Evolutionary conservation across 768 basidiomycete genomes (phyloP).

Genomic region (Sarcodon sp.): DNA sequence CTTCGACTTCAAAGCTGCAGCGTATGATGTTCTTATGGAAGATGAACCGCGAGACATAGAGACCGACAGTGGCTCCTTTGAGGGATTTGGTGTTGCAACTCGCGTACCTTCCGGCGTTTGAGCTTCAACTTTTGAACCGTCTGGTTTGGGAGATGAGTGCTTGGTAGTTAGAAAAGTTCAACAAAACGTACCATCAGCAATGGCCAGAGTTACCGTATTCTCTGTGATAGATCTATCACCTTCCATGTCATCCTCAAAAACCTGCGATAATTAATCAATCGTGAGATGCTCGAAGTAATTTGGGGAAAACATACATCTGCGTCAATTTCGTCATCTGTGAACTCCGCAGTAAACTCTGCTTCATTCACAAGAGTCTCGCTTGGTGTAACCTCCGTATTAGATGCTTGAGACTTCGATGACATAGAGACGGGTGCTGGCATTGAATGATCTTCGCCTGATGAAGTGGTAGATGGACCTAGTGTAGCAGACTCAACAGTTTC

Average conservation of each 20-base stretch:
- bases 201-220: constrained; percentile 76
- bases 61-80: constrained; percentile 25
- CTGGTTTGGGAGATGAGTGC: constrained; percentile 19
- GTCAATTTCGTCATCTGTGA: constrained; percentile 79
- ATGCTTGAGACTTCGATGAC: constrained; percentile 14
- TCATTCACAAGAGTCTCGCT: constrained; percentile 45
- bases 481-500: constrained; percentile 6
- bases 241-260: constrained; percentile 82
- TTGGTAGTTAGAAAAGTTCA: not conserved
- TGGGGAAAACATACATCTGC: constrained; percentile 37
- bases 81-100: constrained; percentile 72
- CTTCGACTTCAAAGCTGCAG: constrained; percentile 85
- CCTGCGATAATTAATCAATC: constrained; percentile 19
- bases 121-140: constrained; percentile 89
- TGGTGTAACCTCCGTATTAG: constrained; percentile 26
- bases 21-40: constrained; percentile 59
- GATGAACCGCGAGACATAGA: constrained; percentile 20
- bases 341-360: constrained; percentile 60
- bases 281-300: not conserved
- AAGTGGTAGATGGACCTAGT: not conserved
- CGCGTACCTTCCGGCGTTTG: constrained; percentile 96
- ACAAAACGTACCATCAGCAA: constrained; percentile 44
- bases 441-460: constrained; percentile 5
- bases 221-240: constrained; percentile 58
- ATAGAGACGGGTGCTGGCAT: constrained; percentile 1